phyloP scores from a whole-genome alignment of 2,329 filamentous ascomycete genomes.

The Phialophora verrucosa region DNA sequence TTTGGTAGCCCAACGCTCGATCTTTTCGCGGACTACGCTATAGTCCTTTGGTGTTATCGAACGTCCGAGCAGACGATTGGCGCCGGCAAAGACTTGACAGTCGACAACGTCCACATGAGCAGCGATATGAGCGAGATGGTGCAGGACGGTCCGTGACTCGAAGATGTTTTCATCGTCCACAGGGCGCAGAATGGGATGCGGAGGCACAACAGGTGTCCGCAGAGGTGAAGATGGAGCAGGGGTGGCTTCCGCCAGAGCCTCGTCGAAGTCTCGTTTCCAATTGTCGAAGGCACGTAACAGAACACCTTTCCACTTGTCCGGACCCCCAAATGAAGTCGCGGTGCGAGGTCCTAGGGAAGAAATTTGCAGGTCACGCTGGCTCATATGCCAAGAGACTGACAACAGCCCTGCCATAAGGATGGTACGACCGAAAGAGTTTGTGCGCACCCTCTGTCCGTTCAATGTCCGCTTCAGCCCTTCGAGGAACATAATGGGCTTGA shows the following conservation, averaged over 20 bases:
- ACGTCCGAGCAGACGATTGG: slow-evolving; percentile 81
- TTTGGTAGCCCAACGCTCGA: slow-evolving; percentile 84
- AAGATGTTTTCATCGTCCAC: slow-evolving; percentile 74
- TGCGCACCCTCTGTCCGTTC: slow-evolving; percentile 81
- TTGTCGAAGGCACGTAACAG: slow-evolving; percentile 88
- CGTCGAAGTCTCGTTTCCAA: slow-evolving; percentile 92
- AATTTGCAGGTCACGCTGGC: slow-evolving; percentile 91
- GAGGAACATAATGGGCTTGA: slow-evolving; percentile 84
- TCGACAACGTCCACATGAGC: slow-evolving; percentile 98
- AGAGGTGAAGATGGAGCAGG: slow-evolving; percentile 42
- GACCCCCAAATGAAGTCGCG: slow-evolving; percentile 77
- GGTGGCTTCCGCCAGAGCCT: slow-evolving; percentile 69
- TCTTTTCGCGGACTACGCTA: slow-evolving; percentile 75
- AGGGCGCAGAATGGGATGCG: slow-evolving; percentile 43
- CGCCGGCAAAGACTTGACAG: slow-evolving; percentile 92
- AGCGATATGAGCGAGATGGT: slow-evolving; percentile 95
- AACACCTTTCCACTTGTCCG: slow-evolving; percentile 88
- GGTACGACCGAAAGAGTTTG: slow-evolving; percentile 90
- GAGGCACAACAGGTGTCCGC: slow-evolving; percentile 55
- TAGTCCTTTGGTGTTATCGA: slow-evolving; percentile 84
- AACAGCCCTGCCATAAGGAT: slow-evolving; percentile 93
- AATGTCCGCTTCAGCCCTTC: slow-evolving; percentile 90
- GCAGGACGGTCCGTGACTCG: slow-evolving; percentile 85
- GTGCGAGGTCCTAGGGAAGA: slow-evolving; percentile 75
- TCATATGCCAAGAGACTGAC: slow-evolving; percentile 97